phyloP scores from a whole-genome alignment of 805 yeast genomes.

The Yamadazyma tumulicola region DNA sequence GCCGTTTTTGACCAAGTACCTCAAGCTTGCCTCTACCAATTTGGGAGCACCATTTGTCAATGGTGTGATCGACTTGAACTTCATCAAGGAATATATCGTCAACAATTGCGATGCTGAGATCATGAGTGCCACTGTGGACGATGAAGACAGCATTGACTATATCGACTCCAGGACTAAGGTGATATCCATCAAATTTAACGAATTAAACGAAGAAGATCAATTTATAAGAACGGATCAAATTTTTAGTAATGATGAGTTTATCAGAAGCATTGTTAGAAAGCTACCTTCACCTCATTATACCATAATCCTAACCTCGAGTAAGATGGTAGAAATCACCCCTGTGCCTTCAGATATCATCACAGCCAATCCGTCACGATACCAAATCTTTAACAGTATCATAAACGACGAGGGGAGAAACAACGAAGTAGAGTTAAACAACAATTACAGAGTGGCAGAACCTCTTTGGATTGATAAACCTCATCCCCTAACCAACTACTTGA shows the following conservation, averaged over 20 bases:
- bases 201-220: conserved; percentile 27
- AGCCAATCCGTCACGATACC: conserved; percentile 28
- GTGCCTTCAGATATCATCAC: conserved; percentile 26
- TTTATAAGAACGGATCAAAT: conserved; percentile 20
- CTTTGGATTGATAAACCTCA: conserved; percentile 23
- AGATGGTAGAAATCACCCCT: conserved; percentile 25
- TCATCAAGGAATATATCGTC: conserved; percentile 39
- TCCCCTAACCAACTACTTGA: conserved; percentile 28
- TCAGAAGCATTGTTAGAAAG: conserved; percentile 57
- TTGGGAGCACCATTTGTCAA: conserved; percentile 54
- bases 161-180: conserved; percentile 63
- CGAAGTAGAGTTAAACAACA: conserved; percentile 56
- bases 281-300: conserved; percentile 73
- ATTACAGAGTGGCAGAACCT: conserved; percentile 27
- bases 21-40: conserved; percentile 57
- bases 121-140: conserved; percentile 38
- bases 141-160: conserved; percentile 41
- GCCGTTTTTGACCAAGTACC: conserved; percentile 47
- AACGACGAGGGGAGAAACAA: conserved; percentile 45
- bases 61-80: conserved; percentile 39
- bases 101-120: conserved; percentile 52
- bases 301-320: conserved; percentile 48
- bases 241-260: conserved; percentile 39
- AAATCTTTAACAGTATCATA: conserved; percentile 56
- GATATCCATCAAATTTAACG: conserved; percentile 54